These are phyloP conservation scores for Cenchrus fungigraminus DNA, from an alignment of 176 grass and related monocot genomes.

Conservation along the genomic window DNA sequence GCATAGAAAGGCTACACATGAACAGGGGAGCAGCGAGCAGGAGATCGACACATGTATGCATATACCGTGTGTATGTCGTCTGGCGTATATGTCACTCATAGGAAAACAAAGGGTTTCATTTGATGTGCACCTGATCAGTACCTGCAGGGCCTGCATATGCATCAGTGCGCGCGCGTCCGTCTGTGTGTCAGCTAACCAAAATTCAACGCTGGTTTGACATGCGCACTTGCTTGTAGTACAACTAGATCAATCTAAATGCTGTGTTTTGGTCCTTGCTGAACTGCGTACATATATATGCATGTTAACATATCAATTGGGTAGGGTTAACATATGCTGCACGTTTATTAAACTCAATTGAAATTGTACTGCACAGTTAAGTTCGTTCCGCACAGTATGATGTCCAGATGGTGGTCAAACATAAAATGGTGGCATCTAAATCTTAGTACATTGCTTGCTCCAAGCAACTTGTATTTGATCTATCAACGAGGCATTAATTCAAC, in stretches of 20 bases:
- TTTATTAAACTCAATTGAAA: not conserved
- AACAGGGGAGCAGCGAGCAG: conserved; percentile 2
- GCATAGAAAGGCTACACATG: conserved; percentile 29
- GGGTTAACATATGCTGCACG: not conserved
- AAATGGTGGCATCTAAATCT: not conserved
- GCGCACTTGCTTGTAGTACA: not conserved
- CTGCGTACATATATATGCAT: not conserved
- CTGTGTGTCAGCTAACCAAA: not conserved
- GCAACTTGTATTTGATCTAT: not conserved
- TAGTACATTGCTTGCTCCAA: not conserved
- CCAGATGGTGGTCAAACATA: not conserved
- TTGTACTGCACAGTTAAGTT: not conserved
- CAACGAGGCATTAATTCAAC: not conserved
- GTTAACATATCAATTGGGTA: not conserved
- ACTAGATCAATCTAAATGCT: not conserved
- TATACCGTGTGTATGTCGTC: not conserved
- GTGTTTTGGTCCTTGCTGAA: not conserved
- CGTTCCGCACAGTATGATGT: conserved; percentile 10
- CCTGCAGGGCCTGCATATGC: not conserved
- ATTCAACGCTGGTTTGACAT: not conserved
- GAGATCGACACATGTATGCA: conserved; percentile 24
- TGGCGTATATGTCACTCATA: not conserved
- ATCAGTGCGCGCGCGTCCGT: not conserved
- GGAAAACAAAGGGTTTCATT: conserved; percentile 40
- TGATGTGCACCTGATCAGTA: conserved; percentile 33